Evolutionary conservation across 208 protist species (phyloP).

Genomic region (Naegleria lovaniensis): DNA sequence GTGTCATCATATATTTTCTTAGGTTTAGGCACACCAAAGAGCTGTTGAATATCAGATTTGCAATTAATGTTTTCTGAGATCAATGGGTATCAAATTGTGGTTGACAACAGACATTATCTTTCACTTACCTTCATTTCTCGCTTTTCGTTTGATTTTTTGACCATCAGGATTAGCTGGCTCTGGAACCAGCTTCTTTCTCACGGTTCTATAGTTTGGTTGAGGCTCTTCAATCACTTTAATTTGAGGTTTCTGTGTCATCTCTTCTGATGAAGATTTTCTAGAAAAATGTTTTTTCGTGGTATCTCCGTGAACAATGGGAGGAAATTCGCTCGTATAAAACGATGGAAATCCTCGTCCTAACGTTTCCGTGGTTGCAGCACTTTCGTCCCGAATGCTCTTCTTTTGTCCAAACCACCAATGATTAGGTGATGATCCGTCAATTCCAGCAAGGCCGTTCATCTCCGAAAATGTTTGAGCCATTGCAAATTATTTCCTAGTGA

Average conservation of each 20-base stretch:
- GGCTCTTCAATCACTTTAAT: neutral
- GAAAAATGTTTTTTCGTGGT: neutral
- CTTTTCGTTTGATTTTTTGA: neutral
- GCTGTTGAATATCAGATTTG: neutral
- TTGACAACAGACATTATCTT: too few relatives aligned
- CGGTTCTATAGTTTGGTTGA: neutral
- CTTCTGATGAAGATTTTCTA: neutral
- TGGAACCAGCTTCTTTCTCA: neutral
- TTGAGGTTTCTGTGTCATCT: neutral
- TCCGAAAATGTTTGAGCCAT: too few relatives aligned
- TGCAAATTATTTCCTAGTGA: too few relatives aligned
- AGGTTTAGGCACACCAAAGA: neutral
- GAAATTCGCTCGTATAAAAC: neutral
- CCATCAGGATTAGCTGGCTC: neutral
- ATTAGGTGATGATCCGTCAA: neutral
- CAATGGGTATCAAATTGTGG: neutral
- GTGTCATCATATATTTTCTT: neutral
- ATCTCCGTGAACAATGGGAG: neutral
- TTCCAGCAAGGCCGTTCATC: neutral
- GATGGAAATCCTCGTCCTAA: neutral
- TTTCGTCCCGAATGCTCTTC: neutral
- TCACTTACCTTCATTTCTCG: neutral
- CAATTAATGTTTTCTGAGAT: neutral
- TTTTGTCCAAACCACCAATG: neutral
- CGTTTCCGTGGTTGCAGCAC: neutral